Conservation (phyloP, 768 basidiomycete species). For the Coprinellus aureogranulatus region DNA sequence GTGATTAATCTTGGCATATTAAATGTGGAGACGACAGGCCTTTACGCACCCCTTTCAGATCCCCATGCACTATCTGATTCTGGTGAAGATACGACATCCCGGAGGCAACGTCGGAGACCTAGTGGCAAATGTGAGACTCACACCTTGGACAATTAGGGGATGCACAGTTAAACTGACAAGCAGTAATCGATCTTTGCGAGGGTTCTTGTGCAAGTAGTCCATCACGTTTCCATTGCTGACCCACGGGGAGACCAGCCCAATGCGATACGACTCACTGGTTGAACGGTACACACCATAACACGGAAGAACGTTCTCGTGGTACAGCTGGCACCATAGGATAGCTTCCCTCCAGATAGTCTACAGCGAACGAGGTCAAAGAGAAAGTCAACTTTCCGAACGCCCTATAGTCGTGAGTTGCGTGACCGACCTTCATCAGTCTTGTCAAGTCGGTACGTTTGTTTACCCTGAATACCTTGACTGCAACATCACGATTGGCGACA, state of each 20-base stretch:
- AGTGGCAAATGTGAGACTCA: not conserved
- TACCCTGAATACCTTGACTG: no score
- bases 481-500: no score
- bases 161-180: constrained; percentile 1
- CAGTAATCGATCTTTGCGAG: constrained; percentile 1
- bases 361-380: no score
- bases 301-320: constrained; percentile 12
- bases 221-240: constrained; percentile 13
- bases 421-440: no score
- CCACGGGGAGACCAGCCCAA: constrained; percentile 15
- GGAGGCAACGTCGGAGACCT: constrained; percentile 11
- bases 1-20: no score
- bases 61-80: constrained; percentile 16
- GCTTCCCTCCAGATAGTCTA: no score
- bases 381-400: no score
- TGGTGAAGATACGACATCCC: constrained; percentile 19
- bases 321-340: constrained; percentile 13
- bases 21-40: no score
- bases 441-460: no score
- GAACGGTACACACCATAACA: constrained; percentile 15
- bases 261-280: constrained; percentile 3
- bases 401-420: no score
- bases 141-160: no score
- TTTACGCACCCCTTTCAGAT: constrained; percentile 21
- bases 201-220: constrained; percentile 4